phyloP scores from a whole-genome alignment of 2,329 filamentous ascomycete species.

The Microascus cirrosus region DNA sequence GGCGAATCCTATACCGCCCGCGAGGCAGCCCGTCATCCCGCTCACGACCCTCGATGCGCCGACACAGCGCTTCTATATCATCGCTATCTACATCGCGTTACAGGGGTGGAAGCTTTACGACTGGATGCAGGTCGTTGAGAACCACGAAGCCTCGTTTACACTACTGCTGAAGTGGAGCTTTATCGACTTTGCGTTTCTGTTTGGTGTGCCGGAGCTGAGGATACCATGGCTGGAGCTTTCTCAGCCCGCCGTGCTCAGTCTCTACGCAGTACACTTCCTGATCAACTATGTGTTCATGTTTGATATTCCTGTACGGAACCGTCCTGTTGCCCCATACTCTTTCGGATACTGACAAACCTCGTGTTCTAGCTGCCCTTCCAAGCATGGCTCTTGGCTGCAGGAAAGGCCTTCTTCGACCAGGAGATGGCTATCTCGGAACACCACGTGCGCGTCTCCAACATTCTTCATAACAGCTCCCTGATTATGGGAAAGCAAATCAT shows the following conservation, averaged over 20 bases:
- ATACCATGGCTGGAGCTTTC: conserved; percentile 97
- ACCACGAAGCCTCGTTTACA: conserved; percentile 78
- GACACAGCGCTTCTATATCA: conserved; percentile 78
- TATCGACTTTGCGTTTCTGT: conserved; percentile 78
- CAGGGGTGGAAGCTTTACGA: conserved; percentile 82
- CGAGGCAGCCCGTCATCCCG: conserved; percentile 59
- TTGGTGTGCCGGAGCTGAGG: conserved; percentile 72
- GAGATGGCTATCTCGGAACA: conserved; percentile 91
- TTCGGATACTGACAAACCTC: not conserved
- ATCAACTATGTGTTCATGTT: conserved; percentile 88
- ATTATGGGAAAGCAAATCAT: conserved; percentile 96
- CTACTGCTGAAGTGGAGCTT: conserved; percentile 89
- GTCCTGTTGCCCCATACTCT: not conserved
- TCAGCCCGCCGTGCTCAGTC: conserved; percentile 56
- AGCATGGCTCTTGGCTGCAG: conserved; percentile 59
- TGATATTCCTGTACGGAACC: conserved; percentile 57
- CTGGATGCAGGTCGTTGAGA: conserved; percentile 65
- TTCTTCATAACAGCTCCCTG: conserved; percentile 84
- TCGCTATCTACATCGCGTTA: conserved; percentile 65
- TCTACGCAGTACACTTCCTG: conserved; percentile 62
- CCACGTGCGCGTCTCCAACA: conserved; percentile 76
- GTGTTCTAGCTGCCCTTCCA: conserved; percentile 55
- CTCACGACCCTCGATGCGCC: conserved; percentile 76
- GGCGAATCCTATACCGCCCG: conserved; percentile 12
- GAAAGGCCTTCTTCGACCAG: conserved; percentile 80